phyloP scores from a whole-genome alignment of 2,329 filamentous ascomycete species.

The Diplodia sapinea region DNA sequence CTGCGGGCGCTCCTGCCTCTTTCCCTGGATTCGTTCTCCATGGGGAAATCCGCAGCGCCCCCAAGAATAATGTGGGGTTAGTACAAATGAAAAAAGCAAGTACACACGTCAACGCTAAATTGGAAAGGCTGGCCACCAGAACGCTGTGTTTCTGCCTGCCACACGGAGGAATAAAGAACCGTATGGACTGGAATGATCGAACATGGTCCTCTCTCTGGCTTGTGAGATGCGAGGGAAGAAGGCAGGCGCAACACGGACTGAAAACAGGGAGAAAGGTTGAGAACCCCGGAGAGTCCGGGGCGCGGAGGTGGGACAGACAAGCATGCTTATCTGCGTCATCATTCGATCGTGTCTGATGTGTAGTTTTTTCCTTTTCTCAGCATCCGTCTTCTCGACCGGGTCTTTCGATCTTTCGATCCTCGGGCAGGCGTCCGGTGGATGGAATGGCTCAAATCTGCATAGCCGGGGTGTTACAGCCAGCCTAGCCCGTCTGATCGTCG shows the following conservation, averaged over 20 bases:
- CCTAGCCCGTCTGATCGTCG: slow-evolving; percentile 16
- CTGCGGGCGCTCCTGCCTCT: not conserved
- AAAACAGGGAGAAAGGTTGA: not conserved
- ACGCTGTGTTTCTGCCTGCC: not conserved
- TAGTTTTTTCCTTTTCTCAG: not conserved
- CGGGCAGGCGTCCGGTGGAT: slow-evolving; percentile 13
- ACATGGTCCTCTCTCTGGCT: not conserved
- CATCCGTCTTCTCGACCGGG: not conserved
- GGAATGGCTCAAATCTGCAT: slow-evolving; percentile 18
- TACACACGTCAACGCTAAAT: not conserved
- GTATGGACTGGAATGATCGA: no score
- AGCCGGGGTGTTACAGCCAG: slow-evolving; percentile 16
- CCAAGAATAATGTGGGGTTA: slow-evolving; percentile 17
- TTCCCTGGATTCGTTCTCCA: slow-evolving; percentile 7
- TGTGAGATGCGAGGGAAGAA: not conserved
- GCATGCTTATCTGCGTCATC: slow-evolving; percentile 12
- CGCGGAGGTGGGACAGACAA: slow-evolving; percentile 7
- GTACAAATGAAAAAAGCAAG: not conserved
- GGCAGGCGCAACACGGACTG: not conserved
- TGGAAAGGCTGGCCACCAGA: not conserved
- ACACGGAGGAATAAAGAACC: not conserved
- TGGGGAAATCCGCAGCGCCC: slow-evolving; percentile 25
- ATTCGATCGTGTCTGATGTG: slow-evolving; percentile 24
- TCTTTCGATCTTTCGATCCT: slow-evolving; percentile 17
- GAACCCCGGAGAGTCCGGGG: not conserved